Evolutionary conservation across 495 filamentous ascomycete genomes (phyloP).

Genomic region (Xylaria telfairii): DNA sequence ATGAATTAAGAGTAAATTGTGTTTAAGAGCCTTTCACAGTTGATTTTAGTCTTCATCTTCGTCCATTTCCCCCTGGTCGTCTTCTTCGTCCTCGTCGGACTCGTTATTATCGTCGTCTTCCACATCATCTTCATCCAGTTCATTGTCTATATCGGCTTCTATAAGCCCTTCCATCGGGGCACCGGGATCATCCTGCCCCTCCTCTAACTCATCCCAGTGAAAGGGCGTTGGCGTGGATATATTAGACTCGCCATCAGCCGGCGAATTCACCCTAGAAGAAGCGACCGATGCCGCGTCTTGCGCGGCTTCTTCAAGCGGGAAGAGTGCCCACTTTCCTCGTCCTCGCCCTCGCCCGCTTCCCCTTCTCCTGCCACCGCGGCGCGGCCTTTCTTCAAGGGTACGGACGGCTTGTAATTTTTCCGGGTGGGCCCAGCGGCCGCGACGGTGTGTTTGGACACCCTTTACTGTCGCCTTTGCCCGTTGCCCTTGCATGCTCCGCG

Average conservation of each 20-base stretch:
- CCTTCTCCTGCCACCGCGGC: conserved; percentile 31
- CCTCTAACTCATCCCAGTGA: conserved; percentile 39
- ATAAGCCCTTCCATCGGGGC: conserved; percentile 7
- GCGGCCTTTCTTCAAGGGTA: conserved; percentile 8
- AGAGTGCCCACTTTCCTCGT: conserved; percentile 23
- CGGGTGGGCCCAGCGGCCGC: conserved; percentile 32
- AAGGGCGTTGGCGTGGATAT: conserved; percentile 40
- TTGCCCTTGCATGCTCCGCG: conserved; percentile 45
- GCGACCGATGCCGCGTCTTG: conserved; percentile 12
- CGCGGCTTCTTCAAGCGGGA: conserved; percentile 28
- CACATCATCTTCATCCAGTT: conserved; percentile 19
- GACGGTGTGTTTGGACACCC: conserved; percentile 34
- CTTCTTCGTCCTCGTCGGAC: conserved; percentile 29
- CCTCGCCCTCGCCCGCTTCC: conserved; percentile 19
- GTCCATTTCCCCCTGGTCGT: conserved; percentile 29
- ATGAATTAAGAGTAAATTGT: neutral
- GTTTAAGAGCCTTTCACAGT: neutral
- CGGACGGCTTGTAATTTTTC: conserved; percentile 20
- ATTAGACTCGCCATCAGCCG: conserved; percentile 2
- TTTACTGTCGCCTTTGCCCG: conserved; percentile 41
- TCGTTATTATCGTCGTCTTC: conserved; percentile 16
- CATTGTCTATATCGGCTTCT: conserved; percentile 26
- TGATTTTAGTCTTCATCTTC: conserved; percentile 22
- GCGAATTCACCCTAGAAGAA: neutral
- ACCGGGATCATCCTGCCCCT: conserved; percentile 12